Evolutionary conservation across 2,329 filamentous ascomycete genomes (phyloP).

Genomic region (Gnomoniopsis sp.): DNA sequence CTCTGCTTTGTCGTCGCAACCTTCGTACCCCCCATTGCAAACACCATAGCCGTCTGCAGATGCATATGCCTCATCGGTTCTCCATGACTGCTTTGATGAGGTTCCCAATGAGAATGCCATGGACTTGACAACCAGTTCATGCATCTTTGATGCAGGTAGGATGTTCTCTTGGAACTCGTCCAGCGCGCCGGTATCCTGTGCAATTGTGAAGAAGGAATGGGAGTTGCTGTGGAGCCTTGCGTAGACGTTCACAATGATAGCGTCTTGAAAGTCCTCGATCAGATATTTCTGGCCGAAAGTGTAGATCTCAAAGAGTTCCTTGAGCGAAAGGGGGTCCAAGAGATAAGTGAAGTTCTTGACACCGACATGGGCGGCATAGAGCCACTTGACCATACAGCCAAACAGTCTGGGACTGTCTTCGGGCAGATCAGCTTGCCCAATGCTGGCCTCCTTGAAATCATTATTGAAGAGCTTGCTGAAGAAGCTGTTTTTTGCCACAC

Average conservation of each 20-base stretch:
- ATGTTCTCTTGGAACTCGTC: background rate
- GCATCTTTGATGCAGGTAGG: background rate
- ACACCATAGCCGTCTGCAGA: too few species aligned
- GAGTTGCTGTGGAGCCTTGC: accelerated
- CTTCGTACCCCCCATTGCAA: too few species aligned
- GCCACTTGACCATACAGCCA: conserved; percentile 26
- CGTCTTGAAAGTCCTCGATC: background rate
- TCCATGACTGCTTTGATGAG: too few species aligned
- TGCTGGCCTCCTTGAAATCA: background rate
- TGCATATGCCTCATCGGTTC: too few species aligned
- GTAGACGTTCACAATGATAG: background rate
- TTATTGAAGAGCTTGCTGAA: background rate
- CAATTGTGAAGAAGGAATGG: background rate
- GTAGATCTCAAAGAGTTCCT: background rate
- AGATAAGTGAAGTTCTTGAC: background rate
- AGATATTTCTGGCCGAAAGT: background rate
- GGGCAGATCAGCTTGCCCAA: conserved; percentile 21
- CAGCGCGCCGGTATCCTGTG: background rate
- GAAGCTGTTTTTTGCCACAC: background rate
- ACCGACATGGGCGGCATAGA: conserved; percentile 22
- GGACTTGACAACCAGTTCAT: background rate
- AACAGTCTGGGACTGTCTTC: conserved; percentile 28
- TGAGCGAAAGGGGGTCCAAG: background rate
- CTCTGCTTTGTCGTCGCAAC: too few species aligned
- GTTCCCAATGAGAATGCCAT: background rate